These are phyloP conservation scores for Leishmania turanica DNA, from an alignment of 208 protist genomes.

Conservation along the genomic window DNA sequence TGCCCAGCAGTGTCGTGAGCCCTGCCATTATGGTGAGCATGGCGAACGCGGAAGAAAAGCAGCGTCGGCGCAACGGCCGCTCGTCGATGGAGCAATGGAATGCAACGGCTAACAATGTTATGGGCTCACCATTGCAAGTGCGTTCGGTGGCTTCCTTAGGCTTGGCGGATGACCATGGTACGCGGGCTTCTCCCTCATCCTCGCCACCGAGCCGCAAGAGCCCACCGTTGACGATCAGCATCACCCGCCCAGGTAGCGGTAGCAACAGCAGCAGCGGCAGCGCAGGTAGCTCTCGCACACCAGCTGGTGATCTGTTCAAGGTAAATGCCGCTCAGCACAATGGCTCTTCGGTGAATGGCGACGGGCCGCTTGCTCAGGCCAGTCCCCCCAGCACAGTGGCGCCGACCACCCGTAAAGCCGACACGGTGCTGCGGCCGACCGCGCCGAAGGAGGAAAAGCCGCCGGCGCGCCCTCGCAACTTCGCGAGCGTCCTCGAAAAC, in stretches of 20 bases:
- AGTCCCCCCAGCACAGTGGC: not conserved
- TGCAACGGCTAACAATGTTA: constrained; percentile 10
- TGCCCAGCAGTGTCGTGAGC: constrained; percentile 43
- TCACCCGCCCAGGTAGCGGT: constrained; percentile 15
- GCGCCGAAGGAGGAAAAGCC: constrained; percentile 58
- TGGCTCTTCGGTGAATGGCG: not conserved
- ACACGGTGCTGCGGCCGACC: constrained; percentile 36
- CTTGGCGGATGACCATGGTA: constrained; percentile 21
- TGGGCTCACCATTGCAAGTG: constrained; percentile 17
- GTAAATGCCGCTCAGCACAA: not conserved
- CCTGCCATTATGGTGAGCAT: constrained; percentile 48
- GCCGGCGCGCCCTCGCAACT: constrained; percentile 36
- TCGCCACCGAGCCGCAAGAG: constrained; percentile 10
- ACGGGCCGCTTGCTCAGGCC: not conserved
- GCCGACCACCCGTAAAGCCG: not conserved
- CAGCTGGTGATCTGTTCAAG: not conserved
- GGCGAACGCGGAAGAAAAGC: constrained; percentile 41
- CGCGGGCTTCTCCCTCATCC: not conserved
- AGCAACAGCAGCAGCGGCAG: not conserved
- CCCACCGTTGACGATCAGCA: constrained; percentile 22
- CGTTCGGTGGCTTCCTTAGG: constrained; percentile 8
- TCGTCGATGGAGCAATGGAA: constrained; percentile 33
- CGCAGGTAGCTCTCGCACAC: not conserved
- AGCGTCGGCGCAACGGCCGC: constrained; percentile 32
- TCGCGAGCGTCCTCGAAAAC: constrained; percentile 35